These are phyloP conservation scores for Saccharomycopsis vini DNA, from an alignment of 805 yeast genomes.

Conservation along the genomic window DNA sequence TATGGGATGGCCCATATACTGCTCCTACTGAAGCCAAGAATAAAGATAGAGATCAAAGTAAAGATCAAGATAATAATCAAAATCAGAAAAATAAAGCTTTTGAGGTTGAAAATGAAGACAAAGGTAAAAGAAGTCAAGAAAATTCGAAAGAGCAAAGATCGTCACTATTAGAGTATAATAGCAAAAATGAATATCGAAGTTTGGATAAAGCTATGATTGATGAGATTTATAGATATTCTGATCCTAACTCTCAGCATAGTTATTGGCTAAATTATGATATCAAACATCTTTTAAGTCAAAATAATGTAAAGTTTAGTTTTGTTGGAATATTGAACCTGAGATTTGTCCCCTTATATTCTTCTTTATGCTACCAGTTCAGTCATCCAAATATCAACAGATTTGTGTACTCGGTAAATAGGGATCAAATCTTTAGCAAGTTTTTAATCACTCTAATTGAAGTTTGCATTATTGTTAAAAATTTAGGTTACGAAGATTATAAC, in stretches of 20 bases:
- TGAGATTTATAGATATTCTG: slow-evolving; percentile 82
- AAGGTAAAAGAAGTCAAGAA: slow-evolving; percentile 46
- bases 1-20: slow-evolving; percentile 84
- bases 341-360: slow-evolving; percentile 83
- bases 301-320: slow-evolving; percentile 69
- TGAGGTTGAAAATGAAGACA: background rate
- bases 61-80: background rate
- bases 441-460: slow-evolving; percentile 64
- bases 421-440: slow-evolving; percentile 57
- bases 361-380: slow-evolving; percentile 68
- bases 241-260: slow-evolving; percentile 65
- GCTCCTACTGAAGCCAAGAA: slow-evolving; percentile 31
- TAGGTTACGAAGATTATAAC: slow-evolving; percentile 79
- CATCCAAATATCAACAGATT: slow-evolving; percentile 91
- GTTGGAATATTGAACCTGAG: slow-evolving; percentile 91
- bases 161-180: too few relatives aligned
- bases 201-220: slow-evolving; percentile 78
- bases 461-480: slow-evolving; percentile 64
- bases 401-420: slow-evolving; percentile 68
- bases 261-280: slow-evolving; percentile 61
- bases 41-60: background rate
- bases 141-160: too few relatives aligned
- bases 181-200: slow-evolving; percentile 51
- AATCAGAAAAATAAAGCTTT: background rate
- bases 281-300: slow-evolving; percentile 44